These are phyloP conservation scores for Fraxinus americana DNA, from an alignment of 257 asterid genomes.

Conservation along the genomic window DNA sequence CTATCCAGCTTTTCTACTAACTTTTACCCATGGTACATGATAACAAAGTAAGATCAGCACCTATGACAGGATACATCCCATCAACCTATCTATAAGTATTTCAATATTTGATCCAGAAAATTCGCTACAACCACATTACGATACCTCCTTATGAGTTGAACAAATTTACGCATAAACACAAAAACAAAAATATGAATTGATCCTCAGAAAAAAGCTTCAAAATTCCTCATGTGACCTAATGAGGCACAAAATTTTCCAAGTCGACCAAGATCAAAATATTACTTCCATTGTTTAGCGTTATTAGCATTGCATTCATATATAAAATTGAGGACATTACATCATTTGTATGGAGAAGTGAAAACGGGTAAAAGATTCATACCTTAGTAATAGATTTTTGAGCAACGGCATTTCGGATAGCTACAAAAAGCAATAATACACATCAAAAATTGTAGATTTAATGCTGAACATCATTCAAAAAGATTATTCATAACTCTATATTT, in stretches of 20 bases:
- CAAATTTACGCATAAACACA: no score
- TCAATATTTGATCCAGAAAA: background rate
- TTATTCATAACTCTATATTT: no score
- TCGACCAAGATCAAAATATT: background rate
- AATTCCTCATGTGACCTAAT: background rate
- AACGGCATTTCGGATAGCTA: conserved; percentile 65
- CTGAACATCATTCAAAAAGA: background rate
- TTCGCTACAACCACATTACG: background rate
- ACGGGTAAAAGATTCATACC: conserved; percentile 38
- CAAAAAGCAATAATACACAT: conserved; percentile 20
- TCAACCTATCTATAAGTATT: background rate
- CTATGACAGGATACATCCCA: background rate
- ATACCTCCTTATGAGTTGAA: background rate
- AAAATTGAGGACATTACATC: conserved; percentile 4
- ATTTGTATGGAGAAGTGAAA: background rate
- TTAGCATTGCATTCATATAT: conserved; percentile 9
- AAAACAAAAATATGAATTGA: background rate
- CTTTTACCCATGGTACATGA: background rate
- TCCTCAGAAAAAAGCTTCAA: background rate
- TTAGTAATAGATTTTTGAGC: conserved; percentile 53
- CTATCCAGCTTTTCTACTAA: background rate
- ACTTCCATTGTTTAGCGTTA: no score
- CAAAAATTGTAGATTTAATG: background rate
- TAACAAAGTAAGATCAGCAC: no score
- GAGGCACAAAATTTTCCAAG: background rate